These are phyloP conservation scores for Planoprotostelium fungivorum DNA, from an alignment of 78 protist species.

Conservation along the genomic window DNA sequence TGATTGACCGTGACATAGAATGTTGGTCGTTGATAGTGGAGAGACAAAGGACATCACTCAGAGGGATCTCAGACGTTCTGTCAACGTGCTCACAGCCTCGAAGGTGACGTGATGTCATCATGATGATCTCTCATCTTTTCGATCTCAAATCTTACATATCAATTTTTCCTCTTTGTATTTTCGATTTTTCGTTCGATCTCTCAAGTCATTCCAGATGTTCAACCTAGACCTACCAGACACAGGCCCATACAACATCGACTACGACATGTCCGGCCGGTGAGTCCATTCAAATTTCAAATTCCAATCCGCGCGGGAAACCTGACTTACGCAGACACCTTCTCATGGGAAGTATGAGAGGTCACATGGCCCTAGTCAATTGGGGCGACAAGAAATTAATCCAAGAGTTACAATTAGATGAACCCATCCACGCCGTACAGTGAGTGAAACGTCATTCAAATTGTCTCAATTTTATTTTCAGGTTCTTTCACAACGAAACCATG, in stretches of 20 bases:
- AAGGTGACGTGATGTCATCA: background rate
- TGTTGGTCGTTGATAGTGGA: background rate
- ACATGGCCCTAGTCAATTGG: background rate
- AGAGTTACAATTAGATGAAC: background rate
- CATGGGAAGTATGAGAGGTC: background rate
- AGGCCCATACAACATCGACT: background rate
- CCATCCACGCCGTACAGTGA: conserved; percentile 2
- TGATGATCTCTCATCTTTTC: no score
- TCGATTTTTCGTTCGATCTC: background rate
- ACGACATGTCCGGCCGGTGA: background rate
- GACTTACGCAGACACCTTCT: background rate
- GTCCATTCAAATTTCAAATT: background rate
- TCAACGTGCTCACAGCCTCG: background rate
- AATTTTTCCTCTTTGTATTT: background rate
- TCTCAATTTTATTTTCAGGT: background rate
- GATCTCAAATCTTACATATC: no score
- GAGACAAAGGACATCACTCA: background rate
- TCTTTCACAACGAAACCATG: background rate
- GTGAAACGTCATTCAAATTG: background rate
- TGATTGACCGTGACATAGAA: no score
- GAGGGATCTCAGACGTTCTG: background rate
- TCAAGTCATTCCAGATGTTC: background rate
- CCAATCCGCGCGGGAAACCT: background rate
- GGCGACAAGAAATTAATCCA: background rate
- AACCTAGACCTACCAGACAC: background rate